Conservation (phyloP, 768 basidiomycete species). For the Tephrocybe sp. region DNA sequence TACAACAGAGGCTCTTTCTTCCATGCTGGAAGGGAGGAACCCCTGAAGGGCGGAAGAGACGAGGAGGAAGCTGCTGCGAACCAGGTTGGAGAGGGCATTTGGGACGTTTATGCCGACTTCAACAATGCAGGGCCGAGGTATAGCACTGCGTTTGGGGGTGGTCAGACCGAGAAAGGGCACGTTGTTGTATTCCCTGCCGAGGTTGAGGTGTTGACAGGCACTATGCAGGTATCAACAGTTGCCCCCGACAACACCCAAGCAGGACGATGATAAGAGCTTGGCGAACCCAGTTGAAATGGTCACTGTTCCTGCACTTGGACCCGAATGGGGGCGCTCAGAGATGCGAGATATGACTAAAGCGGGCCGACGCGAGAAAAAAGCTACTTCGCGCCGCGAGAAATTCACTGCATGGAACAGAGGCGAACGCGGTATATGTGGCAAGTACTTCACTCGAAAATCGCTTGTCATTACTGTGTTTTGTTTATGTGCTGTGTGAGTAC, state of each 20-base stretch:
- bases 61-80: constrained; percentile 52
- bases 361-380: constrained; percentile 62
- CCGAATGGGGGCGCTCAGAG: constrained; percentile 87
- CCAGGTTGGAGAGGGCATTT: constrained; percentile 43
- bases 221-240: constrained; percentile 45
- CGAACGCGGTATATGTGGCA: constrained; percentile 77
- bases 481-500: constrained; percentile 56
- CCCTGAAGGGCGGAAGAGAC: constrained; percentile 75
- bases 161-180: constrained; percentile 46
- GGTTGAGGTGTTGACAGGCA: constrained; percentile 6
- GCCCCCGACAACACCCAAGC: constrained; percentile 37
- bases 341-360: constrained; percentile 74
- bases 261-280: constrained; percentile 30
- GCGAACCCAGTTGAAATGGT: constrained; percentile 76
- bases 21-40: constrained; percentile 69
- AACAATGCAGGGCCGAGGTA: constrained; percentile 84
- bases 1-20: constrained; percentile 75
- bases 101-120: constrained; percentile 89
- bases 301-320: constrained; percentile 87
- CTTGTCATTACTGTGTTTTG: constrained; percentile 71
- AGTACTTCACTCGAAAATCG: constrained; percentile 71
- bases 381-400: constrained; percentile 50
- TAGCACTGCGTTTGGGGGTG: constrained; percentile 52
- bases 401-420: constrained; percentile 81
- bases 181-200: constrained; percentile 18